phyloP scores from a whole-genome alignment of 768 basidiomycete genomes.

The Coprinopsis sp. region DNA sequence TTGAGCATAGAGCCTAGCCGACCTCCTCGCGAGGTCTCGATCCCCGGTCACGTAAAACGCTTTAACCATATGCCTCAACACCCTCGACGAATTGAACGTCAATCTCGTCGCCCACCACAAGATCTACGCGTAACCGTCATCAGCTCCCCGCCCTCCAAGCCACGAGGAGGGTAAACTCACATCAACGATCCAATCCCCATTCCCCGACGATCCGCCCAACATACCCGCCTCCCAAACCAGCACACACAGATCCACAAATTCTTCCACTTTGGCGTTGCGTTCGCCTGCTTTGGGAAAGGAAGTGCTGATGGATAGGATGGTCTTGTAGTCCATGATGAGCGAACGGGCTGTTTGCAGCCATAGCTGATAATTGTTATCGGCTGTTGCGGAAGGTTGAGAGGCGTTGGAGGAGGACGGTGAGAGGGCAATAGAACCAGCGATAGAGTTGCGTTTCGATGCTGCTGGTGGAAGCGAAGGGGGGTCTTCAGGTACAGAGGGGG shows the following conservation, averaged over 20 bases:
- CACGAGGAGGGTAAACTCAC: conserved; percentile 40
- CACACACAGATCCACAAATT: conserved; percentile 77
- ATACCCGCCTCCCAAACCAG: conserved; percentile 76
- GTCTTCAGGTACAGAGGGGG: too few species aligned
- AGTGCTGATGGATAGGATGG: conserved; percentile 63
- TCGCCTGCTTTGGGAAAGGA: conserved; percentile 80
- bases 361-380: too few species aligned
- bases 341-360: conserved; percentile 67
- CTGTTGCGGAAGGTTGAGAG: too few species aligned
- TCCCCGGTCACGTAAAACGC: conserved; percentile 62
- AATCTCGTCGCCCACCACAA: conserved; percentile 93
- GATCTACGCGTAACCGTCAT: conserved; percentile 39
- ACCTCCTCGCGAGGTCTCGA: conserved; percentile 61
- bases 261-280: conserved; percentile 72
- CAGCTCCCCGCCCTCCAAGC: neutral
- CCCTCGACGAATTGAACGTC: conserved; percentile 87
- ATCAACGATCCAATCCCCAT: conserved; percentile 77
- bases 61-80: conserved; percentile 82
- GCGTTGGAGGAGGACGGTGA: too few species aligned
- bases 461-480: too few species aligned
- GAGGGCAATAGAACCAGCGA: too few species aligned
- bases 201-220: conserved; percentile 57
- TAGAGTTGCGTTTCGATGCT: too few species aligned
- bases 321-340: conserved; percentile 67
- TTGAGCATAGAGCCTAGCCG: conserved; percentile 76